Base-by-base conservation (phyloP, 2,329 filamentous ascomycete genomes). In the Sporothrix mexicana region DNA sequence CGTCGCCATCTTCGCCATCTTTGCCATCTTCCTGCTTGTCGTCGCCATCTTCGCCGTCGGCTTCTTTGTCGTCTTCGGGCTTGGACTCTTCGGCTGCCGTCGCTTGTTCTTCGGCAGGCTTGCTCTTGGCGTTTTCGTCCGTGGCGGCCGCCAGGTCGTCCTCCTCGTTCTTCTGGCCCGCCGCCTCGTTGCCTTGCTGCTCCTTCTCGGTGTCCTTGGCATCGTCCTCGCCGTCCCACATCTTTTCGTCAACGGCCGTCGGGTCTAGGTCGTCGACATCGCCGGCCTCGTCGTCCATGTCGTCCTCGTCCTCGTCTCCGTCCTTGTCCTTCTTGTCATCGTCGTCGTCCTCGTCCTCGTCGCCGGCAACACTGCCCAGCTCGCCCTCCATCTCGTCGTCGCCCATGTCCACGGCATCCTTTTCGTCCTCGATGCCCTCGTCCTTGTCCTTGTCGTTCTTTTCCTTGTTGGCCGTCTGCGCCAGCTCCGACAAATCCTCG, bases 181-280 rank as follows among this genome's bases (percentile, higher is more conserved):
- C 91, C 23, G 92, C 84, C 73, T 93, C 87, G 71, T 94, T 90
- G 6, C 90, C 91, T 78, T 93, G 86, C 78, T 93, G 92, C 61
- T 98, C 92, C 77, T 96, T 96, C 66, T 95, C 92, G 1, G 92
- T 90, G 66, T 95, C 90, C 61, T 95, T 88, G 68, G 93, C 91
- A 59, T 93, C 91, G 70, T 92, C 90, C 62, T 91, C 90, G 53
- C 94, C 95, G 81, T 99, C 95, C 96, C 96, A 99, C 88, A 98
- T 94, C 85, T 98, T 99, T 83, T 99, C 97, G 79, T 99, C 97
- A 0, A 98, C 92, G 23, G 95, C 93, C 17, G 90, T 92, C 13
- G 94, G 92, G 77, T 97, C 95, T 57, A 97, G 85, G 78, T 97
- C 94, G 82, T 98, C 93, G 12, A 98, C 94, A 78, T 94, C 92